Conservation (phyloP, 202 grass and related monocot genomes). For the Miscanthus sacchariflorus region DNA sequence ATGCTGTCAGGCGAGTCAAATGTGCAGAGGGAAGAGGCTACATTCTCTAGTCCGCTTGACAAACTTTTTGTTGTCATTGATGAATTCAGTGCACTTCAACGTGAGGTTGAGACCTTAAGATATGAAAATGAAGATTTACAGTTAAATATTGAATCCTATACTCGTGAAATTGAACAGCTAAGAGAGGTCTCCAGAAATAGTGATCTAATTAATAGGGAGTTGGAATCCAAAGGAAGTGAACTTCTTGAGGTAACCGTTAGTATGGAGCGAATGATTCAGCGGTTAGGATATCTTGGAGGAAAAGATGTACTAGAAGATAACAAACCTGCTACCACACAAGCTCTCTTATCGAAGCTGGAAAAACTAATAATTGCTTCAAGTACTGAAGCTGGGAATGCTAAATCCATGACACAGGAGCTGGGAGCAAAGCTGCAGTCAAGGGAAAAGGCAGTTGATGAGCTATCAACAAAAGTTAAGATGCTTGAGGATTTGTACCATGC, state of each 20-base stretch:
- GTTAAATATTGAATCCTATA: conserved; percentile 71
- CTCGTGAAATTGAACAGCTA: conserved; percentile 74
- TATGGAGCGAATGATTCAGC: conserved; percentile 86
- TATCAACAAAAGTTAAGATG: conserved; percentile 76
- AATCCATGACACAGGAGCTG: conserved; percentile 82
- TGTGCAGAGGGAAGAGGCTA: conserved; percentile 47
- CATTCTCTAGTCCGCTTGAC: conserved; percentile 60
- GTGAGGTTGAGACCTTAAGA: conserved; percentile 61
- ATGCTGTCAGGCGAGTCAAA: conserved; percentile 47
- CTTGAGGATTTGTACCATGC: conserved; percentile 78
- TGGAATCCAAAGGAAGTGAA: conserved; percentile 69
- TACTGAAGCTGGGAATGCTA: conserved; percentile 74
- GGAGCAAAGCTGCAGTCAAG: conserved; percentile 78
- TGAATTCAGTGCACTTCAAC: conserved; percentile 66
- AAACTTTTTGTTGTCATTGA: conserved; percentile 80
- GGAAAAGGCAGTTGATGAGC: conserved; percentile 78
- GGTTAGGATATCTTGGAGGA: conserved; percentile 69
- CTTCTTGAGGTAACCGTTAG: conserved; percentile 66
- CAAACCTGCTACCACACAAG: conserved; percentile 64
- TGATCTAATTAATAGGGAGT: conserved; percentile 51
- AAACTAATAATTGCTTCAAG: conserved; percentile 72
- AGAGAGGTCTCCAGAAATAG: conserved; percentile 62
- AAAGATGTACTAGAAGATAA: conserved; percentile 72
- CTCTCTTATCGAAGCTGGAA: conserved; percentile 82
- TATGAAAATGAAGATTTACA: conserved; percentile 89